Conservation (phyloP, 352 stramenopile genomes). For the Pythium brachiatum region DNA sequence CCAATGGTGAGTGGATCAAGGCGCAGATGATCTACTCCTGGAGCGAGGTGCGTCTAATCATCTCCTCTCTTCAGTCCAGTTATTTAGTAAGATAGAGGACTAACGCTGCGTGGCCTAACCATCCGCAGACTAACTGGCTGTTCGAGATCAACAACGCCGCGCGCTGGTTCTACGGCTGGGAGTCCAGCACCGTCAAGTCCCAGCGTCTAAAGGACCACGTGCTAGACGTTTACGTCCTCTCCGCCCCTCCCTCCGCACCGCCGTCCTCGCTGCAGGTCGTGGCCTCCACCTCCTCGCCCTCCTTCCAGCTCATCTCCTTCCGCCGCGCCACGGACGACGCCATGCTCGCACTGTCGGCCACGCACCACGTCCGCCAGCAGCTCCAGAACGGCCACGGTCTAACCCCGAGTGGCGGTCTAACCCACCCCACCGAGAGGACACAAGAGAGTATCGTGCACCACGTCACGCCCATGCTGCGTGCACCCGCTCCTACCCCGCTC, state of each 20-base stretch:
- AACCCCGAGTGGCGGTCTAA: neutral
- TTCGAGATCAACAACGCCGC: slow-evolving; percentile 54
- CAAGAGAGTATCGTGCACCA: neutral
- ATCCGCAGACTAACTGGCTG: slow-evolving; percentile 1
- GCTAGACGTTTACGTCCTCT: slow-evolving; percentile 28
- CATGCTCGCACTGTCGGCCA: slow-evolving; percentile 15
- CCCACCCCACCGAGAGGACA: neutral
- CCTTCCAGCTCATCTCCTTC: slow-evolving; percentile 22
- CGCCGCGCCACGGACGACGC: slow-evolving; percentile 16
- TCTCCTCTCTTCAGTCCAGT: neutral
- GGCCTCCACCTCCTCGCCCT: slow-evolving; percentile 8
- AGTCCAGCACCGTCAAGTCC: slow-evolving; percentile 51
- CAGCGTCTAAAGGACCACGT: slow-evolving; percentile 57
- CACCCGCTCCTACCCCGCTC: neutral
- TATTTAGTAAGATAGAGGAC: no score
- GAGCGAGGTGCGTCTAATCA: slow-evolving; percentile 8
- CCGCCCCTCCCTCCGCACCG: neutral
- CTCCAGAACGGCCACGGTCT: slow-evolving; percentile 1
- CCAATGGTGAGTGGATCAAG: slow-evolving; percentile 56
- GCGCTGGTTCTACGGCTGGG: slow-evolving; percentile 71
- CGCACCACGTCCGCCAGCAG: slow-evolving; percentile 15
- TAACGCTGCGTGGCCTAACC: no score
- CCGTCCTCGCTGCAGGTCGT: slow-evolving; percentile 9
- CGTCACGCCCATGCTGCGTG: neutral
- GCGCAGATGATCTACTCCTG: slow-evolving; percentile 21